These are phyloP conservation scores for Simplicillium sp. DNA, from an alignment of 2,329 filamentous ascomycete species.

Conservation along the genomic window DNA sequence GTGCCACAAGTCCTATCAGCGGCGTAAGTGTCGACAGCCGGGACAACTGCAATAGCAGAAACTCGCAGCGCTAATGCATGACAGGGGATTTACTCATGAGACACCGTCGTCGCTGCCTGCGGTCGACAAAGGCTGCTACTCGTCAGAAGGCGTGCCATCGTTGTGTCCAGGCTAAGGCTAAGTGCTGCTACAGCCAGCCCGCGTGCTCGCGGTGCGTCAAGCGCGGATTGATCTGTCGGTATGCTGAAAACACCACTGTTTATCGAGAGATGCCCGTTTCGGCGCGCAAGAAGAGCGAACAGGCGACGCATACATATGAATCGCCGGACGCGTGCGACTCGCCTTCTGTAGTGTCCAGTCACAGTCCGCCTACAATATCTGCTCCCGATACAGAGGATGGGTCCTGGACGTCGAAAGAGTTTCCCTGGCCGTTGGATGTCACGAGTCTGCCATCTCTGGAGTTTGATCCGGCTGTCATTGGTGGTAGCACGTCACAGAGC, in stretches of 20 bases:
- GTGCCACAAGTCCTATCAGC: too few relatives aligned
- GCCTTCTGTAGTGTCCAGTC: background rate
- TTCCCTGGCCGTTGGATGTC: background rate
- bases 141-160: background rate
- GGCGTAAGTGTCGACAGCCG: too few relatives aligned
- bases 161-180: background rate
- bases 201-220: background rate
- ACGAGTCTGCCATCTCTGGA: background rate
- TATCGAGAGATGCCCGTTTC: too few relatives aligned
- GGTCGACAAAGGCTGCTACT: background rate
- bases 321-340: background rate
- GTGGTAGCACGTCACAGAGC: background rate
- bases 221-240: background rate
- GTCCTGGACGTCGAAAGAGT: background rate
- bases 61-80: too few relatives aligned
- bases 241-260: background rate
- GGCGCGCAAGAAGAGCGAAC: background rate
- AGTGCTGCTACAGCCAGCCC: background rate
- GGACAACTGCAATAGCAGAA: too few relatives aligned
- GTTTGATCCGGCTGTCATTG: background rate
- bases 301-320: background rate
- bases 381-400: background rate
- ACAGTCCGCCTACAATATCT: background rate
- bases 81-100: too few relatives aligned
- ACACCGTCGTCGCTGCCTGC: background rate